Base-by-base conservation (phyloP, 2,329 filamentous ascomycete genomes). In the Colletotrichum sp. region DNA sequence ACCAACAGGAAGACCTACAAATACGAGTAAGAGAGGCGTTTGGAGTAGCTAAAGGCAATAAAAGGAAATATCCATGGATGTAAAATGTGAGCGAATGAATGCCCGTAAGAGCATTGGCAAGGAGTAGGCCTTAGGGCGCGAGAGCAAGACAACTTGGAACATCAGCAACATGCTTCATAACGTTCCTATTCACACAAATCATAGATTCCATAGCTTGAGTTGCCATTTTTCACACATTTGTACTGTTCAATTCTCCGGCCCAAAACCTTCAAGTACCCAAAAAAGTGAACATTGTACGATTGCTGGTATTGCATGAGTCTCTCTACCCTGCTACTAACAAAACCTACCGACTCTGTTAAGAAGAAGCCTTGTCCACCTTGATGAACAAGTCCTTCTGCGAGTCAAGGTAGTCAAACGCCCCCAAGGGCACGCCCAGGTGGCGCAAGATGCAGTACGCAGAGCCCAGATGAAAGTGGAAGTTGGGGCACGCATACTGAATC, bases 391-490 rank as follows among this genome's bases (percentile, higher is more conserved):
- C 66, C 6, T 55, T 68, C 36, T 75, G 71, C 18, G 71, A 66
- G 26, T 77, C 75, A 12, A 92, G 78, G 77, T 86, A 93, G 79
- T 93, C 90, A 44, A 80, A 69, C 81, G 92, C 92, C 8, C 91
- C 91, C 34, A 94, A 24, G 2, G 87, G 87, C n/a, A 93, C 89
- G 1, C 91, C 91, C 81, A 89, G 86, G 65, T 84, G 85, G 62
- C 92, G 84, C 79, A 93, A 79, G 66, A 94, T 89, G 8, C 81
- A 85, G 81, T 93, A 93, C 8, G 89, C 88, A 12, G 87, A 91
- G 24, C 83, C 86, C 8, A 90, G 77, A 79, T 93, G 92, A 81
- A 93, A 93, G 82, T 87, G 91, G 79, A 92, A 87, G 80, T 93
- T 92, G 13, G 91, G 91, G 21, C 92, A 80, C 2, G 83, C 85